phyloP scores from a whole-genome alignment of 129 eudicot species.

The Glebionis coronaria region DNA sequence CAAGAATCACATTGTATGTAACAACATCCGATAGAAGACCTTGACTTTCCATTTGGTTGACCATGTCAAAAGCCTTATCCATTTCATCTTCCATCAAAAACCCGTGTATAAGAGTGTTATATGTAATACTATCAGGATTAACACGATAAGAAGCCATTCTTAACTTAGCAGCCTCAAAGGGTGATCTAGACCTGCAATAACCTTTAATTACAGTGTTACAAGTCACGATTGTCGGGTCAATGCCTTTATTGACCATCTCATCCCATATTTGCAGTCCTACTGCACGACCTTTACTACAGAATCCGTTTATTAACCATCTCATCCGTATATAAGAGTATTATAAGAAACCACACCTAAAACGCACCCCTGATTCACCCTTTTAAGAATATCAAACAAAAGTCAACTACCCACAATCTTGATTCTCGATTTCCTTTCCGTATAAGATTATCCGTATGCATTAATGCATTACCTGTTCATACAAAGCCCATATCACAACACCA shows the following conservation, averaged over 20 bases:
- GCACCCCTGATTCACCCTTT: constrained; percentile 68
- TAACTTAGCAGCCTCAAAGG: constrained; percentile 37
- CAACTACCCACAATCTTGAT: too few relatives aligned
- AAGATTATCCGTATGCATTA: too few relatives aligned
- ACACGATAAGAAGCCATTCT: constrained; percentile 39
- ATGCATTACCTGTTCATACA: too few relatives aligned
- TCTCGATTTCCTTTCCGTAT: too few relatives aligned
- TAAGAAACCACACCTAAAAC: constrained; percentile 66
- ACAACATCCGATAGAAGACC: too few relatives aligned
- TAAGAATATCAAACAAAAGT: too few relatives aligned
- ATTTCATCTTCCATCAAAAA: too few relatives aligned
- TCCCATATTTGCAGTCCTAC: constrained; percentile 51
- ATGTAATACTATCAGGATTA: constrained; percentile 53
- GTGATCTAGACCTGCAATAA: constrained; percentile 51
- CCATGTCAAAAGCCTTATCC: too few relatives aligned
- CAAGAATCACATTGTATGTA: too few relatives aligned
- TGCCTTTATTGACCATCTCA: constrained; percentile 61
- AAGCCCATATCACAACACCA: too few relatives aligned
- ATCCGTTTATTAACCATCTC: constrained; percentile 82
- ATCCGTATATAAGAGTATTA: constrained; percentile 71
- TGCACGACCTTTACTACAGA: constrained; percentile 47
- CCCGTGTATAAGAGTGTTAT: too few relatives aligned
- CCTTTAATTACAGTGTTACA: constrained; percentile 69
- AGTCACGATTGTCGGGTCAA: constrained; percentile 56
- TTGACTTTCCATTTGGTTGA: too few relatives aligned